Base-by-base conservation (phyloP, 495 filamentous ascomycete species). In the Penicillium pancosmium region DNA sequence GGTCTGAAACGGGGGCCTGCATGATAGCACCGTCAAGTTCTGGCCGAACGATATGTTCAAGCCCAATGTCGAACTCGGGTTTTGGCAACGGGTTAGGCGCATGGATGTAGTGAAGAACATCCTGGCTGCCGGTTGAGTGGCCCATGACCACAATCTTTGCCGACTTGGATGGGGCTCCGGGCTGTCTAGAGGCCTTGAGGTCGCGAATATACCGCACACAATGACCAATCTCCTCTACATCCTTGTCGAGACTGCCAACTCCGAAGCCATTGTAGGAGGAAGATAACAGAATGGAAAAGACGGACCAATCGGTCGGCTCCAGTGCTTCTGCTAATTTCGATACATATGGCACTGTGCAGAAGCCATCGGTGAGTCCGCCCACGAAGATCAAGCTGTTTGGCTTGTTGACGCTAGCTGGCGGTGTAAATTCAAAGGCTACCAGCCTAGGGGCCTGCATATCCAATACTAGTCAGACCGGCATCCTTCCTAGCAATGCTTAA, bases 111-210 rank as follows among this genome's bases (percentile, higher is more conserved):
- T 90, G 84, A 71, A 97, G 81, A 34, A 90, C 85, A 66, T 96
- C 92, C 76, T 96, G 94, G 59, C 89, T 91, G 2, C 94, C 94
- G 0, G 88, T 91, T 2, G 88, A 92, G 62, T 96, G 91, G 10
- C 94, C 94, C 82, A 98, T 85, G 11, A 97, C 69, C 9, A 93
- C 87, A n/a, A 96, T 76, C 66, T 88, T 91, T 11, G 77, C 69
- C 10, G 67, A 73, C 9, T 72, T 71, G 13, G 73, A 58, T n/a
- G 69, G 69, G 7, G 68, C 63, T 0, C 68, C 65, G 5, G 68
- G 60, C 40, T 70, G 46, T 11, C 51, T 63, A 50, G 50, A 50
- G 1, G 60, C 62, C 44, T 73, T 75, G 57, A 65, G 68, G n/a
- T 68, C 64, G 3, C 78, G 78, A 50, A 97, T 83, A 66, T 92